Evolutionary conservation across 805 yeast genomes (phyloP).

Genomic region (Saccharomycopsis schoenii): DNA sequence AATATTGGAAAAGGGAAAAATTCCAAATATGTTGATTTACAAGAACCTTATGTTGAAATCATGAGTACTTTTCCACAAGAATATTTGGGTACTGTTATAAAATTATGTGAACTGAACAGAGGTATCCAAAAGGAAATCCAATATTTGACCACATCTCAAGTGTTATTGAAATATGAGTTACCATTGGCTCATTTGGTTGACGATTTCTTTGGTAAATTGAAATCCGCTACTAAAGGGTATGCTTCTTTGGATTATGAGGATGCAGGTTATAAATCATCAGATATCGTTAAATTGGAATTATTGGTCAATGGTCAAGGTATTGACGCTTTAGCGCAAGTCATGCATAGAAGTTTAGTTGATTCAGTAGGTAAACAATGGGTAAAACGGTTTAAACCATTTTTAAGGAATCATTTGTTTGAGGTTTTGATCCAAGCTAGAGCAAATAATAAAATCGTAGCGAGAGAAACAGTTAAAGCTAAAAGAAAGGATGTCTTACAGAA

Average conservation of each 20-base stretch:
- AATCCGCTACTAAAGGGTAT: conserved; percentile 83
- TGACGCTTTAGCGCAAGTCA: conserved; percentile 85
- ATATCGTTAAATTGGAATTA: conserved; percentile 78
- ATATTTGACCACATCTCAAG: conserved; percentile 72
- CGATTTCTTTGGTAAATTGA: conserved; percentile 89
- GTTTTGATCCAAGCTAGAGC: conserved; percentile 88
- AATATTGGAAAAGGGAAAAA: conserved; percentile 29
- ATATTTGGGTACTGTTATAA: conserved; percentile 77
- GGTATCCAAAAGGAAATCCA: conserved; percentile 76
- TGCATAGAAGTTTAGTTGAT: conserved; percentile 74
- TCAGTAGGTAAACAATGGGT: conserved; percentile 75
- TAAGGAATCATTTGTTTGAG: conserved; percentile 79
- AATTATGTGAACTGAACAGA: conserved; percentile 73
- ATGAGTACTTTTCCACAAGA: conserved; percentile 87
- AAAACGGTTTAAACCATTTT: conserved; percentile 64
- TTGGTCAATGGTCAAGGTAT: conserved; percentile 82
- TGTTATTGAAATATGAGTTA: conserved; percentile 62
- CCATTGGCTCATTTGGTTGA: conserved; percentile 89
- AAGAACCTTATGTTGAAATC: conserved; percentile 88
- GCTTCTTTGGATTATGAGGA: conserved; percentile 95
- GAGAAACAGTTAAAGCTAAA: conserved; percentile 90
- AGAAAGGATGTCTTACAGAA: conserved; percentile 92
- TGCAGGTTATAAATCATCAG: conserved; percentile 72
- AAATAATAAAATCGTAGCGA: conserved; percentile 67
- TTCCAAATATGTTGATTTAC: conserved; percentile 38